A percentile compares a stretch with the other conserved stretches of the same genome.
These are phyloP conservation scores for Kwoniella heveanensis DNA, from an alignment of 768 basidiomycete genomes.

Conservation along the genomic window DNA sequence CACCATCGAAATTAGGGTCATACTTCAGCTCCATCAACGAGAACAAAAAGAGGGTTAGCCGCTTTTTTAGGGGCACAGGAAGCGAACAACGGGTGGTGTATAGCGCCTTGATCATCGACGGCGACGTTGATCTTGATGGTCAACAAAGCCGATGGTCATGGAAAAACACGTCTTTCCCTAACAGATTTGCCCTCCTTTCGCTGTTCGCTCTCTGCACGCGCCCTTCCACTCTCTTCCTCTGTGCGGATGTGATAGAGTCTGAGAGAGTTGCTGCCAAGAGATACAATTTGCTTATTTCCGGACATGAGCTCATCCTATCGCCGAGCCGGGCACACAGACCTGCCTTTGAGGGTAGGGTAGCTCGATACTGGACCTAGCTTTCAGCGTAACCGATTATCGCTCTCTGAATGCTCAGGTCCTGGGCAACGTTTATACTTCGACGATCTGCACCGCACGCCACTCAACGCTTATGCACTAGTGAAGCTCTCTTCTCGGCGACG, in stretches of 20 bases:
- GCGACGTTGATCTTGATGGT: not conserved
- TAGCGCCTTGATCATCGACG: not conserved
- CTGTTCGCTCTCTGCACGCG: too few relatives aligned
- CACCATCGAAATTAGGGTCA: too few relatives aligned
- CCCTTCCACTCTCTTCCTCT: not conserved
- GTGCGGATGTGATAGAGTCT: too few relatives aligned
- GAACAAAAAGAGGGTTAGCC: not conserved
- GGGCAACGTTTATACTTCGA: not conserved
- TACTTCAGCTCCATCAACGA: not conserved
- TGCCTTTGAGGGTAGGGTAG: not conserved
- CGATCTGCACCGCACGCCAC: not conserved
- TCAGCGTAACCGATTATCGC: too few relatives aligned
- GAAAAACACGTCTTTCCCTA: not conserved
- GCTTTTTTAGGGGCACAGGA: too few relatives aligned
- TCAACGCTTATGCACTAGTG: too few relatives aligned
- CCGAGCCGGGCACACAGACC: not conserved
- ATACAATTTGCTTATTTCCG: not conserved
- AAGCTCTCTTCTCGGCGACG: too few relatives aligned
- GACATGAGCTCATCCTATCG: not conserved
- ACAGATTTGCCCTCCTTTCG: too few relatives aligned
- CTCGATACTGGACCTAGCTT: too few relatives aligned
- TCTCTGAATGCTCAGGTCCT: too few relatives aligned
- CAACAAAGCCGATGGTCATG: not conserved
- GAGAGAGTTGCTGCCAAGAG: too few relatives aligned
- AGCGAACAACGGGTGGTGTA: not conserved